phyloP scores from a whole-genome alignment of 169 alveolate species.

The Cryptosporidium bovis region DNA sequence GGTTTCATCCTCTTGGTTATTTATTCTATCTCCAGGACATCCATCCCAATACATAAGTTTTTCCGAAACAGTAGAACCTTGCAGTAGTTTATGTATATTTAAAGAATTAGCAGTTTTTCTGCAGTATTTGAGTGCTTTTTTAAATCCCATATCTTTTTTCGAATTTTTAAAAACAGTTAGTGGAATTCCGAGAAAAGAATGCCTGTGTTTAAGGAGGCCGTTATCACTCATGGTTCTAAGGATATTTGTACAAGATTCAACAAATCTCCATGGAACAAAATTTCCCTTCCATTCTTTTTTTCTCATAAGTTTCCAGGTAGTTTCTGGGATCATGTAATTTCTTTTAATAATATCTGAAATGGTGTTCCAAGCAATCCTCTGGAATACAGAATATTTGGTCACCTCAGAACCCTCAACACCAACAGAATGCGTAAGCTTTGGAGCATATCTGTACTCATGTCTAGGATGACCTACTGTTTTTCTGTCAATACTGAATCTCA shows the following conservation, averaged over 20 bases:
- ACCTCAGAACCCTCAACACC: constrained; percentile 73
- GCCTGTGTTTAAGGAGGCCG: constrained; percentile 32
- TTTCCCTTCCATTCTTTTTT: constrained; percentile 38
- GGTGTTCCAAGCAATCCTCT: constrained; percentile 58
- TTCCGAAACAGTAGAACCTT: constrained; percentile 20
- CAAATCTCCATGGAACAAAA: constrained; percentile 72
- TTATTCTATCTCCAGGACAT: constrained; percentile 21
- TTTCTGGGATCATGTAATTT: constrained; percentile 31
- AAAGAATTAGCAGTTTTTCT: constrained; percentile 20
- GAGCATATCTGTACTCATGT: constrained; percentile 55
- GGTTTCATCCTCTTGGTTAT: background rate
- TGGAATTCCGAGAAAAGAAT: constrained; percentile 63
- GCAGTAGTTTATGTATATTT: constrained; percentile 48
- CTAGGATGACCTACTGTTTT: constrained; percentile 66
- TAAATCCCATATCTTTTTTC: constrained; percentile 36
- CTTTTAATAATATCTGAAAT: constrained; percentile 11
- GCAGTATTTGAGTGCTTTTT: constrained; percentile 18
- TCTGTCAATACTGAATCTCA: constrained; percentile 45
- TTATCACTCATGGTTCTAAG: constrained; percentile 47
- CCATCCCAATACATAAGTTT: constrained; percentile 56
- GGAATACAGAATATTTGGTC: constrained; percentile 40
- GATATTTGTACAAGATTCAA: constrained; percentile 63
- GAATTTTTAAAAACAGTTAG: constrained; percentile 2
- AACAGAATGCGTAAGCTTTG: constrained; percentile 49
- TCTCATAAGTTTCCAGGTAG: constrained; percentile 58